Base-by-base conservation (phyloP, 2,329 filamentous ascomycete species). In the Verticillium nonalfalfae region DNA sequence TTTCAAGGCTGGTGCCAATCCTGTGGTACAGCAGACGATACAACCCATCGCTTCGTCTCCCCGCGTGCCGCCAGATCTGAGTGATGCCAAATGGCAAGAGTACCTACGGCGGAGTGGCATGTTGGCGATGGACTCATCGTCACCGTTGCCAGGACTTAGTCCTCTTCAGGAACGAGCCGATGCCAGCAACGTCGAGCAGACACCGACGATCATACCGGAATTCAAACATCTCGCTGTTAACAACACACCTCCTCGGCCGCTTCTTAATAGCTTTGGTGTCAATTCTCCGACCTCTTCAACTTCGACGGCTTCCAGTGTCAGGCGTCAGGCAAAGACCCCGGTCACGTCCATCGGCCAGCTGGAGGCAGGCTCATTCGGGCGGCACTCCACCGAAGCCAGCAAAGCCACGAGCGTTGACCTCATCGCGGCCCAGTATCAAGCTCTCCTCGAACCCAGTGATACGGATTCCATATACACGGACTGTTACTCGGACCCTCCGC, bases 281-380 rank as follows among this genome's bases (percentile, higher is more conserved):
- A 59, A 59, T 38, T 67, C 66, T 9, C 62, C 63, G 7, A 60
- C 66, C 14, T 63, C 63, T 21, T 66, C 64, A 4, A 60, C 61
- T 15, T 66, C 64, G 14, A 66, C 66, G 13, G 59, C 58, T 57
- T 73, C 72, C 2, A 69, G 69, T 7, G 74, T 75, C 65, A 76
- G 79, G 61, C 76, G 78, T 35, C 78, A 78, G 59, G 79, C 80
- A 45, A 84, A 83, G 68, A 84, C 81, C 1, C 81, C 81, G 0
- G 78, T 83, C 26, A 75, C 75, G 52, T 72, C 73, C 10, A 79
- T 84, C 61, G 80, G 80, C 14, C 81, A 84, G 66, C 72, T 81
- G 2, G 81, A 84, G 62, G 71, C 63, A 52, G 67, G 71, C 7
- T 62, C 67, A 14, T 64, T 67, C 31, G 61, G 63, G 55, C 62